Conservation (phyloP, 371 early-diverging fungal genomes). For the Coemansia sp. region DNA sequence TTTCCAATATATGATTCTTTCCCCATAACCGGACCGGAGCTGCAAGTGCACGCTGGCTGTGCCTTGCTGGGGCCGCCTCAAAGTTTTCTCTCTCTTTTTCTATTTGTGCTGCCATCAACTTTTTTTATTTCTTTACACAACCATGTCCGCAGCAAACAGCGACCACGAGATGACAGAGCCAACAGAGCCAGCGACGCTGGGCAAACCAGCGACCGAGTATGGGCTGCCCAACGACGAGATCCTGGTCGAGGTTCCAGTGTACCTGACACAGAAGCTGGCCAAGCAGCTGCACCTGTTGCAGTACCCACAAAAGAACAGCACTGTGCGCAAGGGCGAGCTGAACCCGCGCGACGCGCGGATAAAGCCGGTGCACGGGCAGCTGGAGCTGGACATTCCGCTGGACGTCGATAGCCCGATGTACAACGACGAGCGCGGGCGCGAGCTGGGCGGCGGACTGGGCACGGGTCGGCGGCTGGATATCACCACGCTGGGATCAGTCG, state of each 20-base stretch:
- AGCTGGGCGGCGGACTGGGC: conserved; percentile 74
- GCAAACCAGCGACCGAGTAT: conserved; percentile 27
- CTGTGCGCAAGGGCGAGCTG: conserved; percentile 54
- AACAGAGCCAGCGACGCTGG: background rate
- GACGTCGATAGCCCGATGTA: conserved; percentile 70
- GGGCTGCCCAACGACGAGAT: conserved; percentile 66
- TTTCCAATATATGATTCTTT: background rate
- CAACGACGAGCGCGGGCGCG: conserved; percentile 74
- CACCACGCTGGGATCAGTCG: conserved; percentile 71
- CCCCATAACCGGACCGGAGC: too few relatives aligned
- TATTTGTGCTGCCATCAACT: too few relatives aligned
- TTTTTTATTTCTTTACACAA: background rate
- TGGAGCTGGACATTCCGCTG: conserved; percentile 86
- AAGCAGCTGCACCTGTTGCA: conserved; percentile 78
- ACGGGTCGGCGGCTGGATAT: conserved; percentile 69
- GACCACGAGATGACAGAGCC: conserved; percentile 9
- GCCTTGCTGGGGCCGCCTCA: too few relatives aligned
- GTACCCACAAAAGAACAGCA: conserved; percentile 71
- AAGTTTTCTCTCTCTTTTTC: too few relatives aligned
- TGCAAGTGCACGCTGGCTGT: too few relatives aligned
- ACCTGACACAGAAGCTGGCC: conserved; percentile 64
- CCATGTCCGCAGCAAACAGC: background rate
- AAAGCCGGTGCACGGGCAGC: conserved; percentile 74
- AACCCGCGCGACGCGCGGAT: conserved; percentile 64
- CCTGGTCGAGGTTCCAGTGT: conserved; percentile 77